Evolutionary conservation across 495 filamentous ascomycete species (phyloP).

Genomic region (Lepraria neglecta): DNA sequence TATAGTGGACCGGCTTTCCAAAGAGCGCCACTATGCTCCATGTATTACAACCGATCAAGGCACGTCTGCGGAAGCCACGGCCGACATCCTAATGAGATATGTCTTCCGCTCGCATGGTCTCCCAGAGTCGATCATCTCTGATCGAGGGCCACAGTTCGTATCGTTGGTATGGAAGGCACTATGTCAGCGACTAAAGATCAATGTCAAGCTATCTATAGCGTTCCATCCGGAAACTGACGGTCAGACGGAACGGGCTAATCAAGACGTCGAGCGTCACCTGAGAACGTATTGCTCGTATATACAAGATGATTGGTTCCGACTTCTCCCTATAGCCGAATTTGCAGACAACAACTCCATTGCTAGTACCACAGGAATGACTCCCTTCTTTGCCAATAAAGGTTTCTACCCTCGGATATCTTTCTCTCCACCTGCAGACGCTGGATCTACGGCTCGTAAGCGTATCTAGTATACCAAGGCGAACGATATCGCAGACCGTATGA

Average conservation of each 20-base stretch:
- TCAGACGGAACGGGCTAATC: not conserved
- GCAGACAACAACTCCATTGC: constrained; percentile 9
- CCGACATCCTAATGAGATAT: too few species aligned
- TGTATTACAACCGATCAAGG: not conserved
- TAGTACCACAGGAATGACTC: constrained; percentile 6
- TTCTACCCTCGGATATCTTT: constrained; percentile 23
- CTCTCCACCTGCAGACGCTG: too few species aligned
- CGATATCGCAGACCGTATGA: not conserved
- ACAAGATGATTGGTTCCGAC: too few species aligned
- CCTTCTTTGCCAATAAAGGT: constrained; percentile 27
- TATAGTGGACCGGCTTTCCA: not conserved
- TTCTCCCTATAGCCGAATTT: constrained; percentile 15
- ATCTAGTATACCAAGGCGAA: not conserved
- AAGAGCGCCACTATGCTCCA: not conserved
- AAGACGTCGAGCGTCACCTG: too few species aligned
- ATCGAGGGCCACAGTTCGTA: constrained; percentile 25
- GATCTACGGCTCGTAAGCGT: not conserved
- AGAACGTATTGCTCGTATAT: too few species aligned
- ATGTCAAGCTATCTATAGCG: constrained; percentile 3
- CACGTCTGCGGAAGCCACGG: not conserved
- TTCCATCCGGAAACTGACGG: not conserved
- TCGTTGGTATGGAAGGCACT: constrained; percentile 23
- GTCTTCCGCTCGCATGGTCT: not conserved
- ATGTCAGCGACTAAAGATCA: not conserved
- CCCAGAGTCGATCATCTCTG: constrained; percentile 21